A percentile compares a stretch with the other conserved stretches of the same genome.
These are phyloP conservation scores for Fagopyrum esculentum DNA, from an alignment of 148 eudicot genomes.

Conservation along the genomic window DNA sequence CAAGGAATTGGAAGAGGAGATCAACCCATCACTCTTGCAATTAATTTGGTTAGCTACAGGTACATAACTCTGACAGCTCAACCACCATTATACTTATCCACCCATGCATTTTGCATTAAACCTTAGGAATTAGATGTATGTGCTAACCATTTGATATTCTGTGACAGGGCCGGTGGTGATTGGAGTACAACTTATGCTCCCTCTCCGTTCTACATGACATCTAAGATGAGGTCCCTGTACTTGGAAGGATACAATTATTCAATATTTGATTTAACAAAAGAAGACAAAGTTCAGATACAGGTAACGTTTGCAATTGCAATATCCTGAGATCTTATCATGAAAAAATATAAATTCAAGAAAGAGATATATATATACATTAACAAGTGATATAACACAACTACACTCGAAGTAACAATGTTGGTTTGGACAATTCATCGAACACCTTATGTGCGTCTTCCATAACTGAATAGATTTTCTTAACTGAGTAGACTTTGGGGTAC, in stretches of 20 bases:
- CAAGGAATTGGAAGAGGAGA: conserved; percentile 99
- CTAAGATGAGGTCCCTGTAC: conserved; percentile 88
- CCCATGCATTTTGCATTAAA: neutral
- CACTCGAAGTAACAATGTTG: too few relatives aligned
- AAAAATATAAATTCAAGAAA: neutral
- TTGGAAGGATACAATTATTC: conserved; percentile 87
- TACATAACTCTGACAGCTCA: conserved; percentile 17
- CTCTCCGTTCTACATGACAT: conserved; percentile 93
- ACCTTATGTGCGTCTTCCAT: too few relatives aligned
- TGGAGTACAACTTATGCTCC: conserved; percentile 99
- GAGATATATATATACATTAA: too few relatives aligned
- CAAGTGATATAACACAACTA: too few relatives aligned
- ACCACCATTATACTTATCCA: neutral
- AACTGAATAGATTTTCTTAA: too few relatives aligned
- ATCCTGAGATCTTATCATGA: neutral
- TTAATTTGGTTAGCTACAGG: conserved; percentile 95
- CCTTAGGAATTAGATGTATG: neutral
- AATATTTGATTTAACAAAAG: conserved; percentile 67
- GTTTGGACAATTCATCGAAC: too few relatives aligned
- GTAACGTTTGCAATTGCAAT: conserved; percentile 25
- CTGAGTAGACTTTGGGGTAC: too few relatives aligned
- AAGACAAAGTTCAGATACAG: conserved; percentile 92
- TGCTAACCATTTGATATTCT: conserved; percentile 4
- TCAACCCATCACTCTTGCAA: conserved; percentile 93
- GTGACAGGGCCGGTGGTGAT: conserved; percentile 88